These are phyloP conservation scores for Pleurotus platypus DNA, from an alignment of 768 basidiomycete genomes.

Conservation along the genomic window DNA sequence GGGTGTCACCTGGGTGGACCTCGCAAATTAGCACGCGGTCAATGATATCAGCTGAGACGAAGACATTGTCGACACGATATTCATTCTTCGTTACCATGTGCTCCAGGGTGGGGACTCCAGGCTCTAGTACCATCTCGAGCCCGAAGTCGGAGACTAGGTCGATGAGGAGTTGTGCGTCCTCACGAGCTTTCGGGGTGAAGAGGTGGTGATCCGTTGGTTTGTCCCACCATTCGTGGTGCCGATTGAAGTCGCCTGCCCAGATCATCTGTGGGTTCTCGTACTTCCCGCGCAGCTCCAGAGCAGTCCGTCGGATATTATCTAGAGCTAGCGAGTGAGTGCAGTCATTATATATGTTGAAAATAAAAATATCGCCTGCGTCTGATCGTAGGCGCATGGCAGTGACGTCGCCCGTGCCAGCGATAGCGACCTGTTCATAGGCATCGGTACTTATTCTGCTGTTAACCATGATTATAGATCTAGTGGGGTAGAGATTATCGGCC, in stretches of 20 bases:
- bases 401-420: conserved; percentile 17
- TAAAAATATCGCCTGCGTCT: conserved; percentile 12
- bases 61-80: too few species aligned
- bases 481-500: neutral
- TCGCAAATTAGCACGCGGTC: conserved; percentile 24
- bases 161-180: too few species aligned
- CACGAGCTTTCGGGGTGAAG: conserved; percentile 23
- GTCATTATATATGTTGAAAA: conserved; percentile 25
- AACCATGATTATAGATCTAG: conserved; percentile 19
- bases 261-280: conserved; percentile 14
- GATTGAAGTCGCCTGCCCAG: conserved; percentile 38
- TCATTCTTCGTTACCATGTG: too few species aligned
- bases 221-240: conserved; percentile 40
- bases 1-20: conserved; percentile 11
- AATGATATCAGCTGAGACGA: conserved; percentile 2
- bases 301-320: neutral
- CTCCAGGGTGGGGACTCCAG: too few species aligned
- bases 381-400: conserved; percentile 20
- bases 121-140: too few species aligned
- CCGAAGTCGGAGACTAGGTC: too few species aligned
- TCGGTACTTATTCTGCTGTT: conserved; percentile 13
- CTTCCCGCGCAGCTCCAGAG: neutral
- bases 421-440: conserved; percentile 16
- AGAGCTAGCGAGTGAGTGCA: conserved; percentile 9
- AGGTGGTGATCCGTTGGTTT: conserved; percentile 25